Conservation (phyloP, 2,329 filamentous ascomycete species). For the Exserohilum rostratum region DNA sequence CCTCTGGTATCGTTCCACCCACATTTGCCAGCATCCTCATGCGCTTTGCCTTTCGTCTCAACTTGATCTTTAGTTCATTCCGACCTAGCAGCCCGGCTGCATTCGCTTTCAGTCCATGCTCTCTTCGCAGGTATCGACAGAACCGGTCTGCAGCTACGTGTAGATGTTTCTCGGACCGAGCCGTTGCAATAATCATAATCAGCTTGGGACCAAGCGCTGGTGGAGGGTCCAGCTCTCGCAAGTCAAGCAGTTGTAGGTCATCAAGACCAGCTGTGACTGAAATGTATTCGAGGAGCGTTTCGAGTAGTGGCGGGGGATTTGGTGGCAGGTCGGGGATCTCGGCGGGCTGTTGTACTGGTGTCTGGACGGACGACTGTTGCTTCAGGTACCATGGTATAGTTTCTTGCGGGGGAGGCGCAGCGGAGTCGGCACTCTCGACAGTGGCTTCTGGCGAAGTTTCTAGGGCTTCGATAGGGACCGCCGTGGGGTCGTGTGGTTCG, state of each 20-base stretch:
- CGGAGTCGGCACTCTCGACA: slow-evolving; percentile 6
- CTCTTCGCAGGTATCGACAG: slow-evolving; percentile 80
- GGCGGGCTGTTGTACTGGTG: slow-evolving; percentile 58
- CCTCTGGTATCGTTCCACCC: slow-evolving; percentile 59
- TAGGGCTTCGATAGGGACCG: background rate
- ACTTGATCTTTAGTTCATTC: slow-evolving; percentile 87
- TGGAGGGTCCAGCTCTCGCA: slow-evolving; percentile 83
- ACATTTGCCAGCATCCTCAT: slow-evolving; percentile 79
- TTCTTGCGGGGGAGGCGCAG: slow-evolving; percentile 10
- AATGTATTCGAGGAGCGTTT: slow-evolving; percentile 75
- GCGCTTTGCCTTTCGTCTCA: slow-evolving; percentile 78
- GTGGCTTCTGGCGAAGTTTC: slow-evolving; percentile 10
- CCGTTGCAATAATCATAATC: slow-evolving; percentile 90
- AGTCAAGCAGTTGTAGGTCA: slow-evolving; percentile 77
- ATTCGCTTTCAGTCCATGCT: slow-evolving; percentile 73
- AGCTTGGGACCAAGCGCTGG: slow-evolving; percentile 86
- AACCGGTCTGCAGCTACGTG: slow-evolving; percentile 90
- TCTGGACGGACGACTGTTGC: slow-evolving; percentile 53
- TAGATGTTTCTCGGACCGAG: slow-evolving; percentile 89
- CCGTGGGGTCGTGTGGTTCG: background rate
- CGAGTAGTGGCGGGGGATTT: slow-evolving; percentile 72
- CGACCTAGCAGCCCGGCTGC: slow-evolving; percentile 89
- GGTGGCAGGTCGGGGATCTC: slow-evolving; percentile 68
- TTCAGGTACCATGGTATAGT: slow-evolving; percentile 79
- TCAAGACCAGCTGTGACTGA: slow-evolving; percentile 88